Base-by-base conservation (phyloP, 768 basidiomycete species). In the Lactifluus volemus region DNA sequence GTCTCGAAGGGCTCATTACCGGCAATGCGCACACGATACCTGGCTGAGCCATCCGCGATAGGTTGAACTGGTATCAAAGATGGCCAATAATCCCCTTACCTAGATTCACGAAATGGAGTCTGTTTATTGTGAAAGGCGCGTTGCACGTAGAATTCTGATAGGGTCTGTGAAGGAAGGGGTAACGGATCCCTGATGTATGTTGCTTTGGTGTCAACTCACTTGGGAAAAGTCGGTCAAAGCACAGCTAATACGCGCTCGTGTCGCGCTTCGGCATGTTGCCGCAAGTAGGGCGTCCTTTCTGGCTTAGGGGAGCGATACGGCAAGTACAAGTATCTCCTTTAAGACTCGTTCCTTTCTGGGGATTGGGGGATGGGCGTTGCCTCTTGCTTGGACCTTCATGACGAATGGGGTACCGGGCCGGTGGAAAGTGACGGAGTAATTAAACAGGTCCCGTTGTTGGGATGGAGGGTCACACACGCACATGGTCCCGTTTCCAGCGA, bases 321-420 rank as follows among this genome's bases (percentile, higher is more conserved):
- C 12, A 14, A 12, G 45, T 25, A 21, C 25, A 47, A 25, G 47
- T 49, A 49, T 25, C 47, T 29, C 44, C 44, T 44, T 44, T 15
- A 44, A 17, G n/a, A 10, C 6, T 44, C 44, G 44, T 19, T 44
- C n/a, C n/a, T 19, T 44, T 14, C 12, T 41, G 14, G 41, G 41
- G 41, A 42, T 42, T 42, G 17, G 41, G 7, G 2, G 8, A 44
- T 10, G 44, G 44, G 44, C 44, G 44, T 44, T 44, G 44, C 12
- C 47, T 30, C 2, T 51, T n/a, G 30, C 32, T 34, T 38, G 34
- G 25, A 6, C 19, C 44, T 34, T 29, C 30, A 47, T 45, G 42
- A 54, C 36, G 47, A 49, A 39, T 15, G 49, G 25, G 14, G 30
- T 11, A 58, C 50, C 57, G 57, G 57, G 30, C 57, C 57, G 57